These are phyloP conservation scores for Phragmites australis DNA, from an alignment of 176 grass and related monocot genomes.

Conservation along the genomic window DNA sequence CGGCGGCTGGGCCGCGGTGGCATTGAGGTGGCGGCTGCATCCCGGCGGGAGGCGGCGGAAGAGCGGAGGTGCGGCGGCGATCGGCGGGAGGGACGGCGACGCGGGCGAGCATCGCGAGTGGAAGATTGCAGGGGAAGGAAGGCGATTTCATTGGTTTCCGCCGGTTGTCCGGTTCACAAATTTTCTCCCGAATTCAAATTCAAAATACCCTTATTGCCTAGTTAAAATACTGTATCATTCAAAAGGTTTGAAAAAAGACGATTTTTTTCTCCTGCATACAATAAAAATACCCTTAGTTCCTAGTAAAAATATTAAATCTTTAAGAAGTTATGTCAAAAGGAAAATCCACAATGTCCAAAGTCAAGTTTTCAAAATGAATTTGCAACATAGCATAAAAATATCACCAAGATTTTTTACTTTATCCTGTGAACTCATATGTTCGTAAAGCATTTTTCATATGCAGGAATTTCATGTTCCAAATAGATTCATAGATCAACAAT, in stretches of 20 bases:
- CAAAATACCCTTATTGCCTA: neutral
- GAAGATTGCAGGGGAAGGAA: neutral
- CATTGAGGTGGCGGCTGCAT: slow-evolving; percentile 29
- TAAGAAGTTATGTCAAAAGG: neutral
- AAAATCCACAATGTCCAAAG: too few relatives aligned
- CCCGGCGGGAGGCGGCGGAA: slow-evolving; percentile 39
- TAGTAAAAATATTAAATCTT: neutral
- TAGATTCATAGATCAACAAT: too few relatives aligned
- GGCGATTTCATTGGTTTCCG: neutral
- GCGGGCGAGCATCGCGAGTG: neutral
- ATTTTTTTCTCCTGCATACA: neutral
- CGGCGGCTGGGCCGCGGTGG: neutral
- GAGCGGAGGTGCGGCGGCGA: slow-evolving; percentile 26
- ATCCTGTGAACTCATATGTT: too few relatives aligned
- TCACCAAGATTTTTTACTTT: too few relatives aligned
- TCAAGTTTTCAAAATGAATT: too few relatives aligned
- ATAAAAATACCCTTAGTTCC: neutral
- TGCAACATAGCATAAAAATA: too few relatives aligned
- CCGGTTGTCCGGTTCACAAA: neutral
- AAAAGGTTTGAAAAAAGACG: neutral
- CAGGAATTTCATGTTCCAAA: too few relatives aligned
- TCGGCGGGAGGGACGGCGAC: neutral
- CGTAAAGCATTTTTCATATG: too few relatives aligned
- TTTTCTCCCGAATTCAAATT: neutral
- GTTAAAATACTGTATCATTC: neutral